A percentile compares a stretch with the other conserved stretches of the same genome.
Evolutionary conservation across 768 basidiomycete species (phyloP).

Genomic region (Tephrocybe sp.): DNA sequence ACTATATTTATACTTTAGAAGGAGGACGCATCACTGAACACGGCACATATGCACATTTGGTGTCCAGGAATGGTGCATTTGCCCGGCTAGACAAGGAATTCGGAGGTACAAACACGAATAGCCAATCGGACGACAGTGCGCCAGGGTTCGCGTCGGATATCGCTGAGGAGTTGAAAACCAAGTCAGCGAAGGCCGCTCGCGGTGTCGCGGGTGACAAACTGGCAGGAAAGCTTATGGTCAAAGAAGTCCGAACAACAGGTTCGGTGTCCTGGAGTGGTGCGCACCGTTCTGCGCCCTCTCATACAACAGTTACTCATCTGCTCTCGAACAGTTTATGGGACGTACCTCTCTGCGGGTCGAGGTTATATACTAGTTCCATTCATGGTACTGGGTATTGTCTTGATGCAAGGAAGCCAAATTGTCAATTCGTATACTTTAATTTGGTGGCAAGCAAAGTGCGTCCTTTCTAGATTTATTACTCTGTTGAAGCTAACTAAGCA

Average conservation of each 20-base stretch:
- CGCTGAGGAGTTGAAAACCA: slow-evolving; percentile 34
- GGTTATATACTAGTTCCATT: slow-evolving; percentile 51
- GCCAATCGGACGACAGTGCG: slow-evolving; percentile 27
- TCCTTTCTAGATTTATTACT: slow-evolving; percentile 4
- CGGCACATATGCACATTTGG: slow-evolving; percentile 59
- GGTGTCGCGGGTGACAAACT: slow-evolving; percentile 57
- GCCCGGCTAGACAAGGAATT: slow-evolving; percentile 60
- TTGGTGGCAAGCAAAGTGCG: slow-evolving; percentile 69
- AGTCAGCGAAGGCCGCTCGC: slow-evolving; percentile 32
- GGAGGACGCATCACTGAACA: slow-evolving; percentile 73
- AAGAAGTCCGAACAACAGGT: slow-evolving; percentile 66
- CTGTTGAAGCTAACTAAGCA: background rate
- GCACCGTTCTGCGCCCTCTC: slow-evolving; percentile 12
- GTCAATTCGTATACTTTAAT: slow-evolving; percentile 68
- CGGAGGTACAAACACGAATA: slow-evolving; percentile 47
- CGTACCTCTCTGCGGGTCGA: slow-evolving; percentile 58
- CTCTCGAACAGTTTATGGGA: slow-evolving; percentile 50
- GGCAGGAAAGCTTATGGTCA: slow-evolving; percentile 65
- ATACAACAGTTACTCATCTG: background rate
- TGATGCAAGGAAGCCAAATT: slow-evolving; percentile 65
- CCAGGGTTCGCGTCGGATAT: slow-evolving; percentile 17
- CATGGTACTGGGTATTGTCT: slow-evolving; percentile 45
- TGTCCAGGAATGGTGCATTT: slow-evolving; percentile 51
- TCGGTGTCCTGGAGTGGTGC: slow-evolving; percentile 52
- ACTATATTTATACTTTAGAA: slow-evolving; percentile 74